Conservation (phyloP, 352 stramenopile genomes). For the Phytophthora aleatoria region DNA sequence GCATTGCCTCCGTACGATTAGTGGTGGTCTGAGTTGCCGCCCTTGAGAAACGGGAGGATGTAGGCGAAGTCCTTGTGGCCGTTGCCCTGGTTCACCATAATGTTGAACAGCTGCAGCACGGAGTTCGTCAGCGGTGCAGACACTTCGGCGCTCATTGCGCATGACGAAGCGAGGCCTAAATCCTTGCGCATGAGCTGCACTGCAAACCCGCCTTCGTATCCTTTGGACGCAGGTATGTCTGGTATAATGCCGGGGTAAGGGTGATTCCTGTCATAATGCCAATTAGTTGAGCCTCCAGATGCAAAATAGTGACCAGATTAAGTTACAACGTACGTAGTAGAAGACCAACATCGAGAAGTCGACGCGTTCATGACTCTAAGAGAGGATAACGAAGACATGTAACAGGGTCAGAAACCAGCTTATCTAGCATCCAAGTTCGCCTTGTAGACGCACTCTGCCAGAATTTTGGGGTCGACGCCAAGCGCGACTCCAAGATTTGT, state of each 20-base stretch:
- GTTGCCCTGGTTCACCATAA: constrained; percentile 74
- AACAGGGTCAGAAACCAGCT: background rate
- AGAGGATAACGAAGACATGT: constrained; percentile 37
- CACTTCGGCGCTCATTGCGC: constrained; percentile 82
- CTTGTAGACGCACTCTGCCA: background rate
- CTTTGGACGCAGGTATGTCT: constrained; percentile 85
- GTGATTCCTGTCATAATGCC: constrained; percentile 69
- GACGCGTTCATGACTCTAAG: constrained; percentile 96
- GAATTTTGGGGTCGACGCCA: constrained; percentile 93
- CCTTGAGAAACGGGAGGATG: constrained; percentile 84
- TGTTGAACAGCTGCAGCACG: constrained; percentile 83
- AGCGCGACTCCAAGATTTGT: constrained; percentile 96
- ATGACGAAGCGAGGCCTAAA: constrained; percentile 93
- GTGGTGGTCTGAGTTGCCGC: constrained; percentile 32
- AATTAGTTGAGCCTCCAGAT: background rate
- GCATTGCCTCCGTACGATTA: background rate
- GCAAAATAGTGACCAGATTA: background rate
- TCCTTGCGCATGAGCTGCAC: constrained; percentile 97
- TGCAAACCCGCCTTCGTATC: constrained; percentile 92
- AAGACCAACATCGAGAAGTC: constrained; percentile 96
- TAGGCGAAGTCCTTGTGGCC: constrained; percentile 90
- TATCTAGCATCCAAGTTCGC: background rate
- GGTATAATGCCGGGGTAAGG: constrained; percentile 93
- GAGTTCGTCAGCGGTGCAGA: constrained; percentile 76
- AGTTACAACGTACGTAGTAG: constrained; percentile 80